Conservation (phyloP, 441 rosid genomes). For the Gossypium trilobum region DNA sequence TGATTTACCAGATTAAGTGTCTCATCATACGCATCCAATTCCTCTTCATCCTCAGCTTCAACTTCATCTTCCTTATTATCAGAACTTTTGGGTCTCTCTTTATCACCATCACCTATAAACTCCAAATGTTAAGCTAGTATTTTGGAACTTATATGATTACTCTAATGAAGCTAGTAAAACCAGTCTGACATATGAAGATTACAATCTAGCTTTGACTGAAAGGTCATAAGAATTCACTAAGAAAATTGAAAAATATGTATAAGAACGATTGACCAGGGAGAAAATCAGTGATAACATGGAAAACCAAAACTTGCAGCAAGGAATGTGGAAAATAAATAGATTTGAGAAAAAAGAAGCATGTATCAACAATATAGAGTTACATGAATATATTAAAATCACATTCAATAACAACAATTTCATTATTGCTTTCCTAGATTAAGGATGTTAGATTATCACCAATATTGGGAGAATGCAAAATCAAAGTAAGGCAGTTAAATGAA, state of each 20-base stretch:
- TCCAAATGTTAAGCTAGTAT: slow-evolving; percentile 16
- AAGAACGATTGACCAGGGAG: not conserved
- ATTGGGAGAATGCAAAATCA: not conserved
- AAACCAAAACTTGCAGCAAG: not conserved
- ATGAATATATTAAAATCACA: not conserved
- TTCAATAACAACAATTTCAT: not conserved
- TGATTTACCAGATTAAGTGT: slow-evolving; percentile 46
- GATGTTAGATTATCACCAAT: not conserved
- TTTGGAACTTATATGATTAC: not conserved
- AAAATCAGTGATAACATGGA: not conserved
- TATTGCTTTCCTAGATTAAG: not conserved
- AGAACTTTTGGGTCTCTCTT: slow-evolving; percentile 26
- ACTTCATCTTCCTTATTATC: slow-evolving; percentile 38
- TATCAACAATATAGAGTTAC: not conserved
- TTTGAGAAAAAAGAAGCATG: not conserved
- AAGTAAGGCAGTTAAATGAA: not conserved
- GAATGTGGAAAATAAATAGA: not conserved
- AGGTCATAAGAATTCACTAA: not conserved
- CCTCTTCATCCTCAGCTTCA: slow-evolving; percentile 68
- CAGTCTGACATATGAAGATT: not conserved
- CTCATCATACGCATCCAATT: slow-evolving; percentile 56
- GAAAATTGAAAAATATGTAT: not conserved
- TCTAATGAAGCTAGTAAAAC: not conserved
- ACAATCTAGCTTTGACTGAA: not conserved
- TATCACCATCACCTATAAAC: slow-evolving; percentile 27